Percentiles rank a stretch among this genome's conserved stretches.
Conservation (phyloP, 225 moss, liverwort and hornwort species). For the Marchantia paleacea region DNA sequence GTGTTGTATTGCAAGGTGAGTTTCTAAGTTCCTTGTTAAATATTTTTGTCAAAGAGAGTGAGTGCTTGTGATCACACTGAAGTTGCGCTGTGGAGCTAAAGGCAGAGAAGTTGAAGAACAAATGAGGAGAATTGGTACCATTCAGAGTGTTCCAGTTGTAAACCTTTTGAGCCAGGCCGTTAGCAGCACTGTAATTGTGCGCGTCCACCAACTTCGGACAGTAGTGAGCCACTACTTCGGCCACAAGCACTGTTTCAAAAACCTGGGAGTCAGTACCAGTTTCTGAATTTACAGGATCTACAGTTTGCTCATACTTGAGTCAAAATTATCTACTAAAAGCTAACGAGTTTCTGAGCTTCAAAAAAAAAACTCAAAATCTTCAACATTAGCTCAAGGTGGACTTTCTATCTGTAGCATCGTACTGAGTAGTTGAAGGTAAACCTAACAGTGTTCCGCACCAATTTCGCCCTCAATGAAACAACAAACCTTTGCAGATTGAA, state of each 20-base stretch:
- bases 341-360: too few species aligned
- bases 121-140: constrained; percentile 39
- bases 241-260: constrained; percentile 74
- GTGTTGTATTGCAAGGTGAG: neutral
- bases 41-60: neutral
- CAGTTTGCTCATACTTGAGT: neutral
- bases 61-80: neutral
- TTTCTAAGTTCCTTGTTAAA: neutral
- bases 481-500: neutral
- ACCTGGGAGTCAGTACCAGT: neutral
- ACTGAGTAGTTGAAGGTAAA: neutral
- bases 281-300: constrained; percentile 12
- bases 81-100: neutral
- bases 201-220: constrained; percentile 95
- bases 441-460: neutral
- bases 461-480: neutral
- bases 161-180: constrained; percentile 95
- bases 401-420: neutral
- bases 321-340: too few species aligned
- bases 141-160: constrained; percentile 99
- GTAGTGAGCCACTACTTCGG: constrained; percentile 98
- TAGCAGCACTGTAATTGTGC: constrained; percentile 95
- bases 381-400: too few species aligned
- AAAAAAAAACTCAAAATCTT: too few species aligned
- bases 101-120: constrained; percentile 9